Conservation (phyloP, 2,329 filamentous ascomycete genomes). For the Alternaria sp. region DNA sequence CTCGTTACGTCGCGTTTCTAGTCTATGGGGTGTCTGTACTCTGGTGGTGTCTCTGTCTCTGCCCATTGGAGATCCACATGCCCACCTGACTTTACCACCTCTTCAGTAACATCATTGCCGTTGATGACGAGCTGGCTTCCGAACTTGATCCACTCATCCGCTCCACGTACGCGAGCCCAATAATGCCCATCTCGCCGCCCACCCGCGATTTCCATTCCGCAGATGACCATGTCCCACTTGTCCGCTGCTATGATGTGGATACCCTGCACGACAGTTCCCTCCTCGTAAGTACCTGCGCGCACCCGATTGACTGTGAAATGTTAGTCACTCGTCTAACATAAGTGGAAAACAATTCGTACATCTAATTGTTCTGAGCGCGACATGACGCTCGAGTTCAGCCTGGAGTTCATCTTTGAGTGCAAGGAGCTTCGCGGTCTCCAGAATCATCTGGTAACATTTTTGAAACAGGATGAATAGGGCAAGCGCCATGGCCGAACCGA, state of each 20-base stretch:
- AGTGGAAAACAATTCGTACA: not conserved
- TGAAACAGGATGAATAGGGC: accelerated
- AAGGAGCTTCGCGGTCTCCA: not conserved
- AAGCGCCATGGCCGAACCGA: not conserved
- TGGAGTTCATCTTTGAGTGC: not conserved
- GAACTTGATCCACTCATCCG: not conserved
- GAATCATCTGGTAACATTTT: not conserved
- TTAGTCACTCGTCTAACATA: not conserved
- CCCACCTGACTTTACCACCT: not conserved
- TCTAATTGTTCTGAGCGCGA: not conserved
- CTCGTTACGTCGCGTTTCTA: no score
- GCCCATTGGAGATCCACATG: not conserved
- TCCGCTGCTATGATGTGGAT: not conserved
- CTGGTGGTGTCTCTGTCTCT: not conserved
- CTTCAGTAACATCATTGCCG: not conserved
- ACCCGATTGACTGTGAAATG: not conserved
- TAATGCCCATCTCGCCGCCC: not conserved
- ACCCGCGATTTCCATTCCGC: not conserved
- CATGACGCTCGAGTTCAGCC: not conserved
- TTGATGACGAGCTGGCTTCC: not conserved
- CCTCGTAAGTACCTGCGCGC: not conserved
- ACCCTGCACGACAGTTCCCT: not conserved
- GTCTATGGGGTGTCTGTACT: not conserved
- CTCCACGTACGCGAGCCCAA: not conserved
- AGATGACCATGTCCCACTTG: not conserved